A percentile compares a stretch with the other conserved stretches of the same genome.
These are phyloP conservation scores for Dioscorea dumetorum DNA, from an alignment of 106 monocot genomes.

Conservation along the genomic window DNA sequence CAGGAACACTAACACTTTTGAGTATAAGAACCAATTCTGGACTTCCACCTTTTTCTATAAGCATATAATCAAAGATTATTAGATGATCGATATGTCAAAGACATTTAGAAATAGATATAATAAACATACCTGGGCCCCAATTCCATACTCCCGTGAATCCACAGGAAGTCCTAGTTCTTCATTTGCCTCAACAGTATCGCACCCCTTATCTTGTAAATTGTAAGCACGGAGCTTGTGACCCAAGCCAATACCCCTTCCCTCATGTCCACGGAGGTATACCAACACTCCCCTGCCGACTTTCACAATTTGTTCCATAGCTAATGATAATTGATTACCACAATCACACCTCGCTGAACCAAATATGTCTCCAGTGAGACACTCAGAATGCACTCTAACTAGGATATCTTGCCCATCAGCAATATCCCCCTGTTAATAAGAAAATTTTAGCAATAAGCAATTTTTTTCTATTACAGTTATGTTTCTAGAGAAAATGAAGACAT, in stretches of 20 bases:
- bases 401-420: slow-evolving; percentile 82
- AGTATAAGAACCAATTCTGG: too few relatives aligned
- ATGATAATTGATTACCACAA: slow-evolving; percentile 77
- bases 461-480: neutral
- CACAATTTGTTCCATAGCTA: slow-evolving; percentile 84
- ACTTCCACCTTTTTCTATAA: too few relatives aligned
- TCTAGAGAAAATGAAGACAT: neutral
- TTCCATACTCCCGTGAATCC: slow-evolving; percentile 94
- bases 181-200: slow-evolving; percentile 95
- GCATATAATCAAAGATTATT: too few relatives aligned
- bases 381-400: slow-evolving; percentile 89
- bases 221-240: slow-evolving; percentile 98
- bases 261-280: slow-evolving; percentile 93
- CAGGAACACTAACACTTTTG: too few relatives aligned
- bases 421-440: slow-evolving; percentile 58
- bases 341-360: slow-evolving; percentile 74
- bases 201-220: slow-evolving; percentile 87
- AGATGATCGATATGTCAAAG: too few relatives aligned
- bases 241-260: slow-evolving; percentile 94
- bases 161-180: slow-evolving; percentile 84
- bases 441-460: neutral
- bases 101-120: too few relatives aligned
- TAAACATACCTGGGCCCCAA: slow-evolving; percentile 82
- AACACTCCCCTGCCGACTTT: slow-evolving; percentile 84
- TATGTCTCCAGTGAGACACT: slow-evolving; percentile 74